Evolutionary conservation across 2,329 filamentous ascomycete species (phyloP).

Genomic region (Aspergillus alliaceus): DNA sequence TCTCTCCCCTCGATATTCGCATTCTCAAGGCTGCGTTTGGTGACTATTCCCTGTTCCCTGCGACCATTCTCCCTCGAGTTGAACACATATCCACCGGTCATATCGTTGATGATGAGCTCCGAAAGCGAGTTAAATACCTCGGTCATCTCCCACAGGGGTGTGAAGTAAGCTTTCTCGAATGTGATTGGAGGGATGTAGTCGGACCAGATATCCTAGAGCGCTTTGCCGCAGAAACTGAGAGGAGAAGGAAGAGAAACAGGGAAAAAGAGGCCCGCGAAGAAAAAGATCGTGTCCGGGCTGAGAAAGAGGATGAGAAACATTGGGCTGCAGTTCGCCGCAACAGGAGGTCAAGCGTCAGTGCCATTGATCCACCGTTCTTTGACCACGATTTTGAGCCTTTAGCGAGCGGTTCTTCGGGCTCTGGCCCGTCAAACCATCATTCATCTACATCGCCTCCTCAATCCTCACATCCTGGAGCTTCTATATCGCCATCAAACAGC

Average conservation of each 20-base stretch:
- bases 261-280: constrained; percentile 88
- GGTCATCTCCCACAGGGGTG: constrained; percentile 86
- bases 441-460: constrained; percentile 43
- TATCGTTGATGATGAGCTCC: constrained; percentile 78
- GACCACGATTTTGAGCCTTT: constrained; percentile 67
- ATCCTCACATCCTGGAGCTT: constrained; percentile 46
- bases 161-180: constrained; percentile 86
- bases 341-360: constrained; percentile 53
- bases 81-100: constrained; percentile 88
- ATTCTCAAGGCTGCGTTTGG: constrained; percentile 89
- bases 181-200: constrained; percentile 92
- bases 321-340: constrained; percentile 68
- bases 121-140: constrained; percentile 83
- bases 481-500: constrained; percentile 79
- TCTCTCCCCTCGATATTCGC: constrained; percentile 86
- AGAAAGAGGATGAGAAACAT: constrained; percentile 68
- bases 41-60: constrained; percentile 77
- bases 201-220: constrained; percentile 69
- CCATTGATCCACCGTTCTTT: constrained; percentile 50
- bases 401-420: constrained; percentile 37
- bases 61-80: constrained; percentile 80
- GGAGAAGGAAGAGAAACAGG: constrained; percentile 70
- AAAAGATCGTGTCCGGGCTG: constrained; percentile 77
- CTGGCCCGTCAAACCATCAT: constrained; percentile 23
- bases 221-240: constrained; percentile 75